phyloP scores from a whole-genome alignment of 208 protist genomes.

The Wallacemonas sp. region DNA sequence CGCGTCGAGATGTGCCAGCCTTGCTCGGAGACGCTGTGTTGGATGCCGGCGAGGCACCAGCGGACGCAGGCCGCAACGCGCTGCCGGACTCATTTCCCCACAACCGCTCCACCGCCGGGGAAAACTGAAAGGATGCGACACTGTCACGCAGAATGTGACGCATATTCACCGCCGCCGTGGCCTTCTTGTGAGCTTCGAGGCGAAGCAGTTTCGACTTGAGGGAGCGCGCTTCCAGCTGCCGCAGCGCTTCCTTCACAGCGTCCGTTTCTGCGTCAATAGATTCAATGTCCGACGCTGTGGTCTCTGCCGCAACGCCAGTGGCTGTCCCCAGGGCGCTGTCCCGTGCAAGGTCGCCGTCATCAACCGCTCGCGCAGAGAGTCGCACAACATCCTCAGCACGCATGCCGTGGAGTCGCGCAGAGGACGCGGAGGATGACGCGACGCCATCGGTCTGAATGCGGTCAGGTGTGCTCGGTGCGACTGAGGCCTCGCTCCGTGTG shows the following conservation, averaged over 20 bases:
- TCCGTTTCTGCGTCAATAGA: slow-evolving; percentile 52
- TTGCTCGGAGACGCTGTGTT: not conserved
- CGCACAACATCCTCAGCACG: slow-evolving; percentile 20
- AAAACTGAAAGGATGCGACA: slow-evolving; percentile 50
- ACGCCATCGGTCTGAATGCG: not conserved
- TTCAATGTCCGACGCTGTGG: not conserved
- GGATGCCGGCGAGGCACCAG: not conserved
- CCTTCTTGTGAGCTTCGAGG: slow-evolving; percentile 56
- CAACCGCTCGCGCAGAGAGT: slow-evolving; percentile 25
- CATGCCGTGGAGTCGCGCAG: not conserved
- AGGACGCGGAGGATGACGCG: not conserved
- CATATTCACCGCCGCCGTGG: slow-evolving; percentile 28
- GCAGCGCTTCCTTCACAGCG: slow-evolving; percentile 32
- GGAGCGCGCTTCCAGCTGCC: slow-evolving; percentile 40
- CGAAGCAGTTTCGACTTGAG: slow-evolving; percentile 54
- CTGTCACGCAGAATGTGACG: slow-evolving; percentile 24
- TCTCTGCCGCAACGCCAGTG: not conserved
- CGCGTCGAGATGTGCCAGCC: not conserved
- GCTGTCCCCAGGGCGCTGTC: too few species aligned
- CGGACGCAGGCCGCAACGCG: too few species aligned
- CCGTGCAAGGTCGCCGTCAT: slow-evolving; percentile 16
- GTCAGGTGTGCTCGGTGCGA: not conserved
- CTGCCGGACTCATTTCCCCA: slow-evolving; percentile 27
- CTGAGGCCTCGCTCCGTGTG: not conserved
- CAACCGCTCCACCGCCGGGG: slow-evolving; percentile 45